phyloP scores from a whole-genome alignment of 2,329 filamentous ascomycete genomes.

The Diplodia sapinea region DNA sequence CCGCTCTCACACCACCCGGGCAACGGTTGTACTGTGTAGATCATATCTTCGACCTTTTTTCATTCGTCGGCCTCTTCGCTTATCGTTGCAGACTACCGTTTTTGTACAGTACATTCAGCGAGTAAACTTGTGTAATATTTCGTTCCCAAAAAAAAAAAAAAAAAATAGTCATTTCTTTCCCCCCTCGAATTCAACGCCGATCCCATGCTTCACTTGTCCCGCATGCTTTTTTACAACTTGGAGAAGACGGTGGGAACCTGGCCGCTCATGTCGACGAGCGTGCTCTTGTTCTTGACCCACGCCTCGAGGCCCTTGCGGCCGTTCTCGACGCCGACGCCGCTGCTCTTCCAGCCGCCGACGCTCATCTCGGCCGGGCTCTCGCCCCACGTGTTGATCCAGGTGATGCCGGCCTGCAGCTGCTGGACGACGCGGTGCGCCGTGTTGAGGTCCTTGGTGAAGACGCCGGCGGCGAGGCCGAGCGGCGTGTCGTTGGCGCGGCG shows the following conservation, averaged over 20 bases:
- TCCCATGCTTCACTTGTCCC: conserved; percentile 21
- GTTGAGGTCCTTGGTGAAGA: conserved; percentile 79
- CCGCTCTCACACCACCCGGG: neutral
- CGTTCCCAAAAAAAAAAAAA: conserved; percentile 8
- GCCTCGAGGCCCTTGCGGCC: conserved; percentile 77
- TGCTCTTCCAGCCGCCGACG: conserved; percentile 90
- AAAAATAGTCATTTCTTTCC: neutral
- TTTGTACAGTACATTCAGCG: neutral
- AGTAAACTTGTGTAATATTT: neutral
- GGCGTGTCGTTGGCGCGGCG: conserved; percentile 75
- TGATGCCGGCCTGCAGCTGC: conserved; percentile 80
- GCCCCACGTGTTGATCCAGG: conserved; percentile 94
- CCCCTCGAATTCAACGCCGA: conserved; percentile 17
- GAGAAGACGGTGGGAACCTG: conserved; percentile 74
- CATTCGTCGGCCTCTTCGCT: neutral
- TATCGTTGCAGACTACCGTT: neutral
- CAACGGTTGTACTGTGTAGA: neutral
- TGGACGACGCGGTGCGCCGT: conserved; percentile 73
- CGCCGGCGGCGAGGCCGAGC: conserved; percentile 80
- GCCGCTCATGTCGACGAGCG: conserved; percentile 80
- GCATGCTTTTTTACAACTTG: conserved; percentile 58
- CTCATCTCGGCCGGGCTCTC: conserved; percentile 91
- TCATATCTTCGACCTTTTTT: neutral
- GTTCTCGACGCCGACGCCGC: conserved; percentile 86
- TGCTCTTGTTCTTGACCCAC: conserved; percentile 88